Evolutionary conservation across 495 filamentous ascomycete species (phyloP).

Genomic region (Acidiella bohemica): DNA sequence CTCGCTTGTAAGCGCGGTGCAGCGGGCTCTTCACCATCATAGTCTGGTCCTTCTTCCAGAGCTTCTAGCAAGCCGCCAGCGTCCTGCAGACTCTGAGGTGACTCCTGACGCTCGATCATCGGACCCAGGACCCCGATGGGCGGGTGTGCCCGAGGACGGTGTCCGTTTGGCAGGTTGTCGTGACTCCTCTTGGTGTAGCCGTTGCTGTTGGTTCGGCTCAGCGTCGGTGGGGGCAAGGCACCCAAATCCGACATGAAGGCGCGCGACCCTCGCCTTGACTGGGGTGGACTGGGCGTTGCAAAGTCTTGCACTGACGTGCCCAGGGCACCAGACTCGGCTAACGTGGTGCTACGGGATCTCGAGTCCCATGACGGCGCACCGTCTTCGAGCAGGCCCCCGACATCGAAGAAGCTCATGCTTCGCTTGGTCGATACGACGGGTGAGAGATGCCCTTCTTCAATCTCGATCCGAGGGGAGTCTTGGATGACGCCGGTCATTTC

Average conservation of each 20-base stretch:
- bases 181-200: slow-evolving; percentile 1
- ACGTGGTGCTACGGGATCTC: slow-evolving; percentile 12
- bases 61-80: neutral
- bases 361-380: slow-evolving; percentile 4
- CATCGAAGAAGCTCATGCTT: slow-evolving; percentile 29
- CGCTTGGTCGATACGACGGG: neutral
- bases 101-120: slow-evolving; percentile 14
- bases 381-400: slow-evolving; percentile 27
- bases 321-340: slow-evolving; percentile 24
- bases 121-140: slow-evolving; percentile 17
- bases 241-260: slow-evolving; percentile 21
- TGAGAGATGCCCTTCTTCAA: neutral
- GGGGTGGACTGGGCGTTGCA: slow-evolving; percentile 27
- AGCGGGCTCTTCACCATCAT: neutral
- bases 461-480: slow-evolving; percentile 18
- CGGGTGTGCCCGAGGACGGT: slow-evolving; percentile 5
- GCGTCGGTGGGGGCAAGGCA: slow-evolving; percentile 11
- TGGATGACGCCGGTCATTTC: neutral
- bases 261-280: slow-evolving; percentile 21
- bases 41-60: neutral
- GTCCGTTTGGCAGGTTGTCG: slow-evolving; percentile 15
- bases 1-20: neutral
- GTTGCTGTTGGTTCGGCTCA: neutral
- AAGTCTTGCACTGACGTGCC: slow-evolving; percentile 31
- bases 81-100: slow-evolving; percentile 19